These are phyloP conservation scores for Coemansia sp. DNA, from an alignment of 192 early-diverging fungal species.

Conservation along the genomic window DNA sequence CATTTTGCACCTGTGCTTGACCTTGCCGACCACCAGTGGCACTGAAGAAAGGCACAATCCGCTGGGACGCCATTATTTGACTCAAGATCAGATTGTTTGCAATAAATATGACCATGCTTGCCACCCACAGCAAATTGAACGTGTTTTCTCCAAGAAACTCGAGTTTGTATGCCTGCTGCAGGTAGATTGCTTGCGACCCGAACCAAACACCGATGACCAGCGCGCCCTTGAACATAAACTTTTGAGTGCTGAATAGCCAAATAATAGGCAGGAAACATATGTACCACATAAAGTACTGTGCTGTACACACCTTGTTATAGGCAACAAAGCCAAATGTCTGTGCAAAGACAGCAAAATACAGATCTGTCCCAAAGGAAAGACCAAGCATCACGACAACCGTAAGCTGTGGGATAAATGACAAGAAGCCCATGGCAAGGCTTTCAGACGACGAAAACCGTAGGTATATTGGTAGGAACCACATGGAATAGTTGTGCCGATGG, in stretches of 20 bases:
- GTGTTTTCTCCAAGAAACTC: conserved; percentile 88
- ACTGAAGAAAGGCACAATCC: conserved; percentile 27
- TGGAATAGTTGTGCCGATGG: conserved; percentile 98
- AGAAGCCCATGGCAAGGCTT: conserved; percentile 59
- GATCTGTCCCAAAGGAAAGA: conserved; percentile 71
- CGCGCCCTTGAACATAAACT: conserved; percentile 56
- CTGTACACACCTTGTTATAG: conserved; percentile 96
- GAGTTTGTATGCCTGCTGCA: conserved; percentile 81
- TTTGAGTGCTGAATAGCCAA: conserved; percentile 63
- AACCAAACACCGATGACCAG: conserved; percentile 69
- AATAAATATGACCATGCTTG: conserved; percentile 71
- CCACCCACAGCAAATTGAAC: conserved; percentile 71
- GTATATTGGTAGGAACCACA: conserved; percentile 96
- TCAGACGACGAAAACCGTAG: conserved; percentile 61
- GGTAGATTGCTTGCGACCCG: conserved; percentile 77
- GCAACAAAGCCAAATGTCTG: conserved; percentile 97
- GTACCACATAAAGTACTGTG: conserved; percentile 99
- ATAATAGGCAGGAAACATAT: conserved; percentile 87
- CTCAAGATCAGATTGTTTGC: conserved; percentile 74
- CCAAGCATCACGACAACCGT: conserved; percentile 66
- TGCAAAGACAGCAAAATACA: conserved; percentile 84
- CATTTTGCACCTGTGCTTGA: not conserved
- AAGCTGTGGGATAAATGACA: conserved; percentile 87
- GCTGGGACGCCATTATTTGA: conserved; percentile 40
- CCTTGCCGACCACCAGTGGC: not conserved